These are phyloP conservation scores for Penicillium mononematosum DNA, from an alignment of 495 filamentous ascomycete species.

Conservation along the genomic window DNA sequence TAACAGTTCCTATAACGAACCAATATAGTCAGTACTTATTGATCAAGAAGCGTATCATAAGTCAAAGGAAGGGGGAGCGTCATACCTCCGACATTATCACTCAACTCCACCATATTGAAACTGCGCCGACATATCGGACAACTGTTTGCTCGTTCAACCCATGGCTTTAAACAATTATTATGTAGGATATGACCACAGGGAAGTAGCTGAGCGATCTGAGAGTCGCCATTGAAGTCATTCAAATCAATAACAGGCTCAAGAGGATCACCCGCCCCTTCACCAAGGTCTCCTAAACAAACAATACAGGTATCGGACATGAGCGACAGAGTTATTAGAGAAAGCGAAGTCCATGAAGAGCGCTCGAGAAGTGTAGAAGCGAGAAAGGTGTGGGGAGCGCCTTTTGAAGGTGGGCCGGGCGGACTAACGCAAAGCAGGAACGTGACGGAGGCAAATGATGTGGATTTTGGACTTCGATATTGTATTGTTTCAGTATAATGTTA, in stretches of 20 bases:
- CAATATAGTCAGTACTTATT: slow-evolving; percentile 8
- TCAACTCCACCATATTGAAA: slow-evolving; percentile 87
- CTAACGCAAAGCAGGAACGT: slow-evolving; percentile 51
- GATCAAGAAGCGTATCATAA: slow-evolving; percentile 2
- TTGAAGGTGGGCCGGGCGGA: slow-evolving; percentile 45
- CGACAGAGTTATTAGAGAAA: slow-evolving; percentile 36
- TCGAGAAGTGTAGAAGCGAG: slow-evolving; percentile 21
- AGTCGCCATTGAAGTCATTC: slow-evolving; percentile 35
- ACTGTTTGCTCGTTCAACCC: slow-evolving; percentile 94
- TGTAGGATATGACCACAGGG: slow-evolving; percentile 89
- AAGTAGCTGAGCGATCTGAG: slow-evolving; percentile 60
- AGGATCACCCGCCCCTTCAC: slow-evolving; percentile 55
- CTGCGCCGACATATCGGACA: slow-evolving; percentile 92
- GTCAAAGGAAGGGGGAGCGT: slow-evolving; percentile 18
- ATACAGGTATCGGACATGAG: slow-evolving; percentile 92
- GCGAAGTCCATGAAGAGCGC: slow-evolving; percentile 49
- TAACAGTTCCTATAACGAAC: slow-evolving; percentile 56
- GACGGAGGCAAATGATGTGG: slow-evolving; percentile 37
- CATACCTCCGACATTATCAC: slow-evolving; percentile 73
- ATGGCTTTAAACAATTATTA: slow-evolving; percentile 85
- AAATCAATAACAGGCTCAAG: slow-evolving; percentile 46
- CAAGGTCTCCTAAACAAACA: slow-evolving; percentile 91
- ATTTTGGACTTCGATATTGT: not conserved
- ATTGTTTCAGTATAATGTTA: not conserved
- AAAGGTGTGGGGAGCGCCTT: slow-evolving; percentile 46